Percentiles rank a stretch among this genome's conserved stretches.
These are phyloP conservation scores for Tolypocladium amazonense DNA, from an alignment of 2,329 filamentous ascomycete species.

Conservation along the genomic window DNA sequence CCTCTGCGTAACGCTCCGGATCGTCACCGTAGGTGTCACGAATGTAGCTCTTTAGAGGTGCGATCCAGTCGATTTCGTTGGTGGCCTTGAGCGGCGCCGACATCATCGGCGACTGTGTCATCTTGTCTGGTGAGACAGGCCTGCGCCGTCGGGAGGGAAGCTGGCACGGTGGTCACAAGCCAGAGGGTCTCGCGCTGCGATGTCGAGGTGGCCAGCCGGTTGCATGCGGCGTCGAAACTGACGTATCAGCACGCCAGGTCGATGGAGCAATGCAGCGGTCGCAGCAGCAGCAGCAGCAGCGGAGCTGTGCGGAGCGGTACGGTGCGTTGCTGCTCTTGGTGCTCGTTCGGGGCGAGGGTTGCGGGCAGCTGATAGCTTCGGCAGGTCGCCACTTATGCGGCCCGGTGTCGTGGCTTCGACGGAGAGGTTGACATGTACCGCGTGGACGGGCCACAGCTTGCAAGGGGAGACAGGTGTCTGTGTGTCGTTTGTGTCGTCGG, in stretches of 20 bases:
- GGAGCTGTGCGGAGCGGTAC: conserved; percentile 1
- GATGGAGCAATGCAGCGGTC: background rate
- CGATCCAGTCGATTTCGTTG: conserved; percentile 97
- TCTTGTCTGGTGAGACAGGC: conserved; percentile 21
- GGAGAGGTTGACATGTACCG: background rate
- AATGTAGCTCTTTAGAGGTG: conserved; percentile 87
- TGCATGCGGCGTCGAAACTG: conserved; percentile 2
- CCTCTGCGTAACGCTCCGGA: conserved; percentile 88
- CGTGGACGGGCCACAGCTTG: background rate
- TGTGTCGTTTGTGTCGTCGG: background rate
- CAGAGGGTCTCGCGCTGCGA: background rate
- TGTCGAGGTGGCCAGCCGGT: conserved; percentile 4
- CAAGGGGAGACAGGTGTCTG: background rate
- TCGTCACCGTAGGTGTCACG: conserved; percentile 91
- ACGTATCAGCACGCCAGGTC: background rate
- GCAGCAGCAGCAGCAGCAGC: conserved; percentile 1
- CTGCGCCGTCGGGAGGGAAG: background rate
- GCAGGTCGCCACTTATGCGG: conserved; percentile 20
- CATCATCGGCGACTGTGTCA: conserved; percentile 89
- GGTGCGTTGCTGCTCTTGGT: background rate
- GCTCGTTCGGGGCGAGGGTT: background rate
- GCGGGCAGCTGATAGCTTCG: conserved; percentile 1
- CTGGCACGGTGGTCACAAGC: background rate
- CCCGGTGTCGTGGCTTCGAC: conserved; percentile 7
- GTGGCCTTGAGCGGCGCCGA: conserved; percentile 87